Base-by-base conservation (phyloP, 352 stramenopile genomes). In the Phytophthora melonis region DNA sequence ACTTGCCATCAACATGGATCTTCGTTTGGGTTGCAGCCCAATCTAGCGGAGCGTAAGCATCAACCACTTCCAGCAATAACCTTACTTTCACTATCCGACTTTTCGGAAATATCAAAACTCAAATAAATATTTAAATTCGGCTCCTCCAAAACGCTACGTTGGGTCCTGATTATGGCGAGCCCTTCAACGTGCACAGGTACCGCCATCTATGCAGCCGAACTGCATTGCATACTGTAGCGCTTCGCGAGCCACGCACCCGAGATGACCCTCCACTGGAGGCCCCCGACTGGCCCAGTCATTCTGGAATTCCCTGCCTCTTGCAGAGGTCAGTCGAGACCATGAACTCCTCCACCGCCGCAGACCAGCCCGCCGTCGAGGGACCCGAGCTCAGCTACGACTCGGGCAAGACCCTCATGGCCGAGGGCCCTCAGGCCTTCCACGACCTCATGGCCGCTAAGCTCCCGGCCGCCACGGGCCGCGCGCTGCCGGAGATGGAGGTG, bases 381-480 rank as follows among this genome's bases (percentile, higher is more conserved):
- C 36, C 36, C 36, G 11, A 43, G 36, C 36, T 55, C 47, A 55
- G 47, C 47, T 55, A 30, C 47, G 47, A 55, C 19, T 55, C 47
- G 19, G 47, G 47, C 47, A 55, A 55, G 47, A 55, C 47, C n/a
- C 47, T 55, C 47, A 55, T 55, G 47, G 47, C 8, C 9, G 7
- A 55, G n/a, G 47, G 47, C 8, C 47, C 47, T 0, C 47, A 55
- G n/a, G 49, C 11, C 9, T 30, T 55, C 7, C 49, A 55, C 47
- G 47, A 55, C 47, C 47, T 55, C 47, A 55, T 55, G 47, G 47
- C 19, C 47, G 16, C 9, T 8, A 55, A 55, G 47, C 16, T 55
- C 3, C 47, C 18, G 19, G 47, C 47, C n/a, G 47, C 47, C 3
- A 55, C 19, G 47, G 47, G 47, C 10, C 47, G 47, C 5, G 4